Evolutionary conservation across 208 protist genomes (phyloP).

Genomic region (Acanthamoeba lenticulata): DNA sequence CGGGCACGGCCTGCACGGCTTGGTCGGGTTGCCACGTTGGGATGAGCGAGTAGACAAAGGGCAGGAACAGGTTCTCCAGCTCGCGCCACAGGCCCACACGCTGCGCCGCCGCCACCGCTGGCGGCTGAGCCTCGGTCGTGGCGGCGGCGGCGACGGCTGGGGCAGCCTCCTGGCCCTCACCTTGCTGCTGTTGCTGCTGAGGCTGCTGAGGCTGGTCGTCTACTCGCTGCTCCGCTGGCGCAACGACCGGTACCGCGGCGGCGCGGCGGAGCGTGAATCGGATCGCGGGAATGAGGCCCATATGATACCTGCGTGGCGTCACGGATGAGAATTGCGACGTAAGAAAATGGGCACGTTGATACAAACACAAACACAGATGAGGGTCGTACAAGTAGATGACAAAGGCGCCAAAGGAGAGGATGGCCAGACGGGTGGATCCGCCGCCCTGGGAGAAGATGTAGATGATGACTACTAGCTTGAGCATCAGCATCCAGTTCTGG

Average conservation of each 20-base stretch:
- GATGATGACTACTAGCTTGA: background rate
- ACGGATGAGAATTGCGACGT: background rate
- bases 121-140: background rate
- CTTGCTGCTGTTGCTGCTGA: too few relatives aligned
- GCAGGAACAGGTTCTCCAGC: conserved; percentile 50
- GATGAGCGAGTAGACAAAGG: conserved; percentile 54
- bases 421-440: background rate
- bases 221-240: background rate
- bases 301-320: background rate
- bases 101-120: background rate
- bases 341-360: background rate
- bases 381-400: conserved; percentile 8
- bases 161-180: background rate
- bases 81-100: background rate
- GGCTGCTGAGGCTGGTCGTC: background rate
- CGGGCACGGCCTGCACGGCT: too few relatives aligned
- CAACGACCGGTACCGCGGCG: background rate
- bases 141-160: background rate
- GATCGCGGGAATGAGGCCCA: conserved; percentile 1
- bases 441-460: conserved; percentile 38
- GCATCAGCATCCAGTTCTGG: conserved; percentile 28
- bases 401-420: background rate
- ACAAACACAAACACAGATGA: background rate
- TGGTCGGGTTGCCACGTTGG: conserved; percentile 45
- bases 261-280: background rate